Base-by-base conservation (phyloP, 169 alveolate genomes). In the Cryptosporidium bovis region DNA sequence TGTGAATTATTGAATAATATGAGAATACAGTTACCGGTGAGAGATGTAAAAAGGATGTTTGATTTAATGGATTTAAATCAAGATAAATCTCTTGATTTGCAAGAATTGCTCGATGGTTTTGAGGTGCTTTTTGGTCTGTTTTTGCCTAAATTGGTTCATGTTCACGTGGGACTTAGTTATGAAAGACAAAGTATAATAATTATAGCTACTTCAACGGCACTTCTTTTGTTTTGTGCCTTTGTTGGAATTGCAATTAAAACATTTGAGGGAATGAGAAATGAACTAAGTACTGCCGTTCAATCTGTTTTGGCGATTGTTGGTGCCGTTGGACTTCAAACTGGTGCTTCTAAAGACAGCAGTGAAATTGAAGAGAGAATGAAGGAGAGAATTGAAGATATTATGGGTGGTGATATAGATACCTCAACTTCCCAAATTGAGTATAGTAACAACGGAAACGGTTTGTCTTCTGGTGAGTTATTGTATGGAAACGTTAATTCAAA, bases 11-110 rank as follows among this genome's bases (percentile, higher is more conserved):
- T 91, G 48, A 83, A 87, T 27, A 85, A 91, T 66, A 91, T 91
- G 93, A 68, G 92, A 34, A 66, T 91, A 18, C 66, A 66, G 48
- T 65, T 91, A 36, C 93, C 93, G 20, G 92, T 87, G 33, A 83
- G 90, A 56, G 91, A 84, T 33, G 90, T 85, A 62, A 91, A 91
- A 51, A 84, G 92, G 65, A 84, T 91, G 92, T 91, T 91, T 53
- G 93, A 91, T 18, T 82, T 85, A 10, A 84, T 91, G 93, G 93
- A 91, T 51, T 53, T 91, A 60, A 91, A 91, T 82, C 93, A 87
- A 10, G 93, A 91, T 53, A 65, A 69, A 55, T 68, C 90, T 13
- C 82, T 91, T 12, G 85, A 84, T 29, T 34, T 91, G 3, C 87
- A 85, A 18, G 93, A 91, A 64, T 55, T 91, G 24, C 77, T 91